These are phyloP conservation scores for Pulicaria dysenterica DNA, from an alignment of 129 eudicot genomes.

Conservation along the genomic window DNA sequence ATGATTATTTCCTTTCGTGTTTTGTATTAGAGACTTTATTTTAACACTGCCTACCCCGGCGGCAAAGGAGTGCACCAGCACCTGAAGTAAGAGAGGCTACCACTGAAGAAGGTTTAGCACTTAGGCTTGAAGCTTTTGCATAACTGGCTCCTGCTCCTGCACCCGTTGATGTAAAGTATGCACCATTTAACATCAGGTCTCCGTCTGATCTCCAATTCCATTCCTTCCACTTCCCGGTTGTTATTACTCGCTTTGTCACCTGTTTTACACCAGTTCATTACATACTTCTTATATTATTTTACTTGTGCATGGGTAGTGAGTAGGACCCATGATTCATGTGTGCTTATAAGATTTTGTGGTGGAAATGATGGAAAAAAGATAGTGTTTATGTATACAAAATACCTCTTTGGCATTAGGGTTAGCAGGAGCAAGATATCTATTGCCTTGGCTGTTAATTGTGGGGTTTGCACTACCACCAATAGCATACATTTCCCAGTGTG, in stretches of 20 bases:
- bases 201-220: slow-evolving; percentile 97
- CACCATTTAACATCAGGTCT: slow-evolving; percentile 84
- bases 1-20: slow-evolving; percentile 22
- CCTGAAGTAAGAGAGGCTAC: slow-evolving; percentile 73
- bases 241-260: slow-evolving; percentile 79
- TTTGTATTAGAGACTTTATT: not conserved
- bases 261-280: slow-evolving; percentile 17
- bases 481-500: slow-evolving; percentile 92
- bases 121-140: slow-evolving; percentile 92
- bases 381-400: not conserved
- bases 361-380: not conserved
- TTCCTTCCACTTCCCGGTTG: slow-evolving; percentile 48
- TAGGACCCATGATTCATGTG: not conserved
- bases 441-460: slow-evolving; percentile 89
- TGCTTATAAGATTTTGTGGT: not conserved
- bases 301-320: not conserved
- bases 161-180: slow-evolving; percentile 76
- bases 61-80: slow-evolving; percentile 82
- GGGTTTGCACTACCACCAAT: slow-evolving; percentile 90
- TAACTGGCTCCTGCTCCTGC: slow-evolving; percentile 77
- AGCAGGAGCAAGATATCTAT: slow-evolving; percentile 69
- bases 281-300: not conserved
- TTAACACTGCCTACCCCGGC: slow-evolving; percentile 57
- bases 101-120: slow-evolving; percentile 82
- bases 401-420: slow-evolving; percentile 81